Evolutionary conservation across 2,329 filamentous ascomycete genomes (phyloP), one percentile per base, ranked within the genome.

Genomic region (Cryphonectria nitschkei): DNA sequence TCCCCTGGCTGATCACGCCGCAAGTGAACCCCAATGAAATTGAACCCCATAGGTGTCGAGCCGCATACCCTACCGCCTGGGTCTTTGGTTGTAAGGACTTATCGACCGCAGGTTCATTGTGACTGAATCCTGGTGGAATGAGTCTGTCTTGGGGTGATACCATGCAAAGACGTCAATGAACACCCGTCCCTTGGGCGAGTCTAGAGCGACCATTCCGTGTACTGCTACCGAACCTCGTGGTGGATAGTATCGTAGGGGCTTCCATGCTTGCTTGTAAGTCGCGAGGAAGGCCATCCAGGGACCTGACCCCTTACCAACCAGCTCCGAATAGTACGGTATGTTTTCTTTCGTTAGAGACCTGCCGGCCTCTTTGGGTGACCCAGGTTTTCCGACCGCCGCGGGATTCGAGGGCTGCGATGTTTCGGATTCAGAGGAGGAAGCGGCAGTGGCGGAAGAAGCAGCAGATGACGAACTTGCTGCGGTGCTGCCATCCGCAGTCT

Each of bases 111-210:
- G 74, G n/a, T 78, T 76, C 62, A 85, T 80, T 43, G 72, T 64
- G 75, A 81, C 76, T 65, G 79, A 81, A 22, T 74, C 76, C 16
- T 69, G 58, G 68, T 86, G 81, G 67, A 82, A 87, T 62, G 79
- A 80, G 72, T 82, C 82, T 56, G 82, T 84, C 76, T 87, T 86
- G 1, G 88, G 87, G 75, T 90, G 83, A 78, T 87, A 90, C 78
- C 84, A 88, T 1, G 82, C 85, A 14, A 78, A 71, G 2, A 87
- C 86, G 71, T 88, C 85, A 16, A 89, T 79, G 2, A 84, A 82
- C 68, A 89, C 76, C 65, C 81, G 80, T 0, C 83, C 83, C 32
- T 78, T 82, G 1, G 83, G 77, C 2, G 85, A 82, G 56, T 84
- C 80, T 1, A 90, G 70, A 73, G 89, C 85, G 1, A 90, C 83